phyloP scores from a whole-genome alignment of 2,329 filamentous ascomycete species.

The Xylaria sp. region DNA sequence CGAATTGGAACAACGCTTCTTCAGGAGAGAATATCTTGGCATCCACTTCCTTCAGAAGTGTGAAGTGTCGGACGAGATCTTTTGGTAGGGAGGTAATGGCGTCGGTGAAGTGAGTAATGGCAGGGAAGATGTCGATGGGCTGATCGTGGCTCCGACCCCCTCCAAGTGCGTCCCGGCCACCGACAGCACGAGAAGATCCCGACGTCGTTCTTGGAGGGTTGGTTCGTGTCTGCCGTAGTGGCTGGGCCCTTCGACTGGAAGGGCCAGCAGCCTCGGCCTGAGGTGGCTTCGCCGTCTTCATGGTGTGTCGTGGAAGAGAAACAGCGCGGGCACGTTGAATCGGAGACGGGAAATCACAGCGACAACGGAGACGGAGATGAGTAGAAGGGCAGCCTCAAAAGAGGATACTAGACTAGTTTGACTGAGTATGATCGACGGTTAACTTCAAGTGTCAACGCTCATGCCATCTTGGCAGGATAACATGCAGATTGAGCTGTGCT shows the following conservation, averaged over 20 bases:
- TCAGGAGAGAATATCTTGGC: conserved; percentile 91
- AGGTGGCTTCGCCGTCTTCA: conserved; percentile 52
- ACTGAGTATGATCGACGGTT: conserved; percentile 19
- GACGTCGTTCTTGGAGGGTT: conserved; percentile 56
- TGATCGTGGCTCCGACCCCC: conserved; percentile 45
- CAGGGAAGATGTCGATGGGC: conserved; percentile 62
- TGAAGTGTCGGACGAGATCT: conserved; percentile 93
- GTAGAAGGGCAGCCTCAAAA: conserved; percentile 4
- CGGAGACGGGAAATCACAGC: conserved; percentile 6
- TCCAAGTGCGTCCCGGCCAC: conserved; percentile 42
- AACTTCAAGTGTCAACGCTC: conserved; percentile 27
- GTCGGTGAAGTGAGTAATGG: conserved; percentile 75
- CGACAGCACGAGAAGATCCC: conserved; percentile 40
- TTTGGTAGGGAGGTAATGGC: conserved; percentile 87
- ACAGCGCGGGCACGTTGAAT: conserved; percentile 8
- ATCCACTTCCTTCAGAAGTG: conserved; percentile 93
- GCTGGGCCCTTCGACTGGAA: conserved; percentile 56
- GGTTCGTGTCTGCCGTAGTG: conserved; percentile 59
- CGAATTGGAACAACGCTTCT: conserved; percentile 70
- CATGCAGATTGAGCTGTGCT: conserved; percentile 19
- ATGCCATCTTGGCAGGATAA: conserved; percentile 30
- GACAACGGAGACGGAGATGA: conserved; percentile 1
- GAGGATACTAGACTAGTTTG: conserved; percentile 22
- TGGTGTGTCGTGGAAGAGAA: conserved; percentile 25
- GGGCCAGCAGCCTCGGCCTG: conserved; percentile 35